Evolutionary conservation across 164 flowering plant species (phyloP).

Genomic region (Magnolia kwangsiensis): DNA sequence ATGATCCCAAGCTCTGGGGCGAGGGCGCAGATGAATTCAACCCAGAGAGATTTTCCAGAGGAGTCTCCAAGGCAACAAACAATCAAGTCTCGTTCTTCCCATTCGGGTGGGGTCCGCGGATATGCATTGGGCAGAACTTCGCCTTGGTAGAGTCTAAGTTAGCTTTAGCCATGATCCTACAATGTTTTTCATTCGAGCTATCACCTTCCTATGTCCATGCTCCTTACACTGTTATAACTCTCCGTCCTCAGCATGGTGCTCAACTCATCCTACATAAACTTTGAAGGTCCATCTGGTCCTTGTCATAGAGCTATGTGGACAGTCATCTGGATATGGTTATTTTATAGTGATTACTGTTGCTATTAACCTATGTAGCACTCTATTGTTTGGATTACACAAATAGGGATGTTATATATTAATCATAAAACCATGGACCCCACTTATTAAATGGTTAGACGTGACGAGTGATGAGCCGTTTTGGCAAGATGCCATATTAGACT

Average conservation of each 20-base stretch:
- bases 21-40: conserved; percentile 5
- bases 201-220: conserved; percentile 12
- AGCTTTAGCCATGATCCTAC: conserved; percentile 7
- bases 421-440: too few species aligned
- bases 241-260: conserved; percentile 10
- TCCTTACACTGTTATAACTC: conserved; percentile 2
- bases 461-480: too few species aligned
- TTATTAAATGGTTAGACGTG: too few species aligned
- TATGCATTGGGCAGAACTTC: conserved; percentile 8
- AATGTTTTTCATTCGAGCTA: background rate
- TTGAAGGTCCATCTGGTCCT: too few species aligned
- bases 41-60: conserved; percentile 7
- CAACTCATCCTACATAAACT: conserved; percentile 9
- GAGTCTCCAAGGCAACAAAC: conserved; percentile 5
- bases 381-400: too few species aligned
- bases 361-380: too few species aligned
- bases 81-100: conserved; percentile 5
- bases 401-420: too few species aligned
- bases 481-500: too few species aligned
- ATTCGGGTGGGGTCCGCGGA: background rate
- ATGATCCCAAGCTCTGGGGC: conserved; percentile 7
- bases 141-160: conserved; percentile 8
- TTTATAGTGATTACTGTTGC: too few species aligned
- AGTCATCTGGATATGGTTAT: too few species aligned
- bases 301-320: too few species aligned